Evolutionary conservation across 2,329 filamentous ascomycete genomes (phyloP).

Genomic region (Penicillium sp.): DNA sequence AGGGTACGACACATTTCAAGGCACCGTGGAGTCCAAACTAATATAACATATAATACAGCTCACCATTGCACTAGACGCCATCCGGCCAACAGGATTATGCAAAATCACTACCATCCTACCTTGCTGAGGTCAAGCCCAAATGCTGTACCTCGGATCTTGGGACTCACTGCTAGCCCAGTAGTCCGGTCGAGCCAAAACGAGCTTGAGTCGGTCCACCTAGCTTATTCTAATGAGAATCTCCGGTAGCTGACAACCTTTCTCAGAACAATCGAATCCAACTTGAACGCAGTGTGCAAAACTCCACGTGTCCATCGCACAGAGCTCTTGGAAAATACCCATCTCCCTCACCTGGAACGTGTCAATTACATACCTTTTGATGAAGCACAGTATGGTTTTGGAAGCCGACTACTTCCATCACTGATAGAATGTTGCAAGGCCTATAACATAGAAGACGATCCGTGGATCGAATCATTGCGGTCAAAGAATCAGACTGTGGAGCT

Average conservation of each 20-base stretch:
- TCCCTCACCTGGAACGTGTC: constrained; percentile 50
- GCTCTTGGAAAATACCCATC: constrained; percentile 66
- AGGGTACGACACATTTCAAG: constrained; percentile 57
- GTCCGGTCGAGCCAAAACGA: constrained; percentile 58
- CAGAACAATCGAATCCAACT: constrained; percentile 59
- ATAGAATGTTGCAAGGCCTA: constrained; percentile 44
- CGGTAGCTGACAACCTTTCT: not conserved
- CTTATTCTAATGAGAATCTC: fast-evolving
- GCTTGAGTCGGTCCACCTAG: constrained; percentile 48
- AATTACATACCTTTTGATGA: constrained; percentile 15
- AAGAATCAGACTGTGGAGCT: constrained; percentile 37
- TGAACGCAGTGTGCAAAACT: constrained; percentile 68
- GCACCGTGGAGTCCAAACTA: not conserved
- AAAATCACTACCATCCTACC: constrained; percentile 63
- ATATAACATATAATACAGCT: constrained; percentile 44
- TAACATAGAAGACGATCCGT: constrained; percentile 63
- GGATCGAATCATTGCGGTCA: constrained; percentile 50
- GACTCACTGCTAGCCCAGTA: constrained; percentile 77
- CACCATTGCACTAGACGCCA: constrained; percentile 70
- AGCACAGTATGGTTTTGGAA: not conserved
- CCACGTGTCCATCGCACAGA: constrained; percentile 69
- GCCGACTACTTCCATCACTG: constrained; percentile 47
- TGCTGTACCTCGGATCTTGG: constrained; percentile 66
- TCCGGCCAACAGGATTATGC: constrained; percentile 71
- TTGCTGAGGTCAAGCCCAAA: constrained; percentile 28